Conservation (phyloP, 176 grass and related monocot genomes). For the Tillandsia fasciculata region DNA sequence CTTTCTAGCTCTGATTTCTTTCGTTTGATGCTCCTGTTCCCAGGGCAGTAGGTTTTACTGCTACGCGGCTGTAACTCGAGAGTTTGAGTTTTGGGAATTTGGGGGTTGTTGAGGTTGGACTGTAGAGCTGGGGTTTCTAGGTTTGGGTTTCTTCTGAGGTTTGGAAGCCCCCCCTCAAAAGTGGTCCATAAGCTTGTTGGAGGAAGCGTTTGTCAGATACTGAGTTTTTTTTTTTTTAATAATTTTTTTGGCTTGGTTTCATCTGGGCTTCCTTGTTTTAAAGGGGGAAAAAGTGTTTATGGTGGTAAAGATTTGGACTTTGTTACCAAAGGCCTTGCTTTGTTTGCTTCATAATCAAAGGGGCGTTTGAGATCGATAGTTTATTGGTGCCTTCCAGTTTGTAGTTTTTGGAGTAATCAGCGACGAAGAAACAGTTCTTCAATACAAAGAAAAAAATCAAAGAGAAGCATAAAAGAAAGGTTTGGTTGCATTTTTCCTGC, state of each 20-base stretch:
- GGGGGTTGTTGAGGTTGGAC: neutral
- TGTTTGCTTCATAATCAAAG: too few relatives aligned
- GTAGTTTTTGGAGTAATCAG: neutral
- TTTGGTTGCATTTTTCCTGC: neutral
- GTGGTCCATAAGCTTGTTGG: too few relatives aligned
- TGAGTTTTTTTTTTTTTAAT: neutral
- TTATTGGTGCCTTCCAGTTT: neutral
- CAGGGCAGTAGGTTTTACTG: slow-evolving; percentile 14
- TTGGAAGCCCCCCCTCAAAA: too few relatives aligned
- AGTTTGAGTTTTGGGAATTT: neutral
- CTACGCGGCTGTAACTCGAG: neutral
- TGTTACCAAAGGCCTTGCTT: neutral
- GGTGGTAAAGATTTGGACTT: neutral
- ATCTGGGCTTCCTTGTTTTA: neutral
- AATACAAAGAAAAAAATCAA: too few relatives aligned
- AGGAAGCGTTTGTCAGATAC: neutral
- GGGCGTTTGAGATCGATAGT: neutral
- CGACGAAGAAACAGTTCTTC: too few relatives aligned
- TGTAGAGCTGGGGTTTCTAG: too few relatives aligned
- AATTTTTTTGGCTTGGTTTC: neutral
- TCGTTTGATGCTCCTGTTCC: neutral
- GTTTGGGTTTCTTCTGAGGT: too few relatives aligned
- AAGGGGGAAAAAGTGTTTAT: neutral
- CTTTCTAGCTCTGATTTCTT: slow-evolving; percentile 3
- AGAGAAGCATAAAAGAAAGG: too few relatives aligned